Conservation (phyloP, 139 green algal species). For the Ulvella scutata region DNA sequence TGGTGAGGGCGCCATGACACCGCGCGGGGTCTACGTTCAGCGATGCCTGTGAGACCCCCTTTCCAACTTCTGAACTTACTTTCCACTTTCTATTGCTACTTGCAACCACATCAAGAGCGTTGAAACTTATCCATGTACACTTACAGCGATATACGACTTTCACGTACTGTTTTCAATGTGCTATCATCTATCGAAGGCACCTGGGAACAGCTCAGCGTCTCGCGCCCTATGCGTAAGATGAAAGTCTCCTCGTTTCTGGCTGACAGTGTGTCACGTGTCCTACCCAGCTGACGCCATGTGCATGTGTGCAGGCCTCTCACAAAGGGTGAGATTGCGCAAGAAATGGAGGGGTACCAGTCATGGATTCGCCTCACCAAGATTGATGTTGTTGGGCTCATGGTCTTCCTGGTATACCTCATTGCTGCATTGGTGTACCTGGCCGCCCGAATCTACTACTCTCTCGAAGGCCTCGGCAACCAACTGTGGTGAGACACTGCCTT, state of each 20-base stretch:
- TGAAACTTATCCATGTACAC: too few species aligned
- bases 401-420: constrained; percentile 1
- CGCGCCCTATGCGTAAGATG: too few species aligned
- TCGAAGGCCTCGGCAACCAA: not conserved
- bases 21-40: not conserved
- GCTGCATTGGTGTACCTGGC: not conserved
- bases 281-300: too few species aligned
- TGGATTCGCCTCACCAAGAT: not conserved
- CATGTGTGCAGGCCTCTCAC: not conserved
- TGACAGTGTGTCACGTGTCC: too few species aligned
- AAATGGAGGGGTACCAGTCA: not conserved
- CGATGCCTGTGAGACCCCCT: not conserved
- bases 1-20: not conserved
- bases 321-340: not conserved
- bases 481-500: too few species aligned
- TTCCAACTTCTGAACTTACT: not conserved
- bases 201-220: too few species aligned
- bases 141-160: too few species aligned
- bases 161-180: too few species aligned
- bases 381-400: not conserved
- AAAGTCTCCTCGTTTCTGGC: too few species aligned
- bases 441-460: not conserved
- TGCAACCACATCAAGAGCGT: too few species aligned
- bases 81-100: not conserved
- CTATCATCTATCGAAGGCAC: too few species aligned